Evolutionary conservation across 805 yeast genomes (phyloP).

Genomic region (Sungouiozyma ichnusensis): DNA sequence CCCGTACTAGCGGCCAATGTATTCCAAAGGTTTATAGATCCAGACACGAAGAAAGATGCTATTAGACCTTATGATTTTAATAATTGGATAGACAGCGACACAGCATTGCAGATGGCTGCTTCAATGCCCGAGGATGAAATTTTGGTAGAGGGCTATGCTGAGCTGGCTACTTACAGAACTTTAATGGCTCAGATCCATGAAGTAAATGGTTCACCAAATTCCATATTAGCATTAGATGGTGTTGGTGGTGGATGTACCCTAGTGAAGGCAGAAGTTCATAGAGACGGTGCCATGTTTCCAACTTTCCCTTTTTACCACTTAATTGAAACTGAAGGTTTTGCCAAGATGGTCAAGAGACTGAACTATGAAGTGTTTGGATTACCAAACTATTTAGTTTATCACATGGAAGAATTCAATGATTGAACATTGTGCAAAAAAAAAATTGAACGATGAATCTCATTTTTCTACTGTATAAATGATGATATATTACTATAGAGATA

Average conservation of each 20-base stretch:
- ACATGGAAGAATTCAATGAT: conserved; percentile 57
- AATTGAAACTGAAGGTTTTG: conserved; percentile 97
- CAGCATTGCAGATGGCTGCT: conserved; percentile 66
- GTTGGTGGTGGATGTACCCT: conserved; percentile 96
- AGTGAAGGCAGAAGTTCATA: conserved; percentile 94
- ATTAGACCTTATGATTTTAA: conserved; percentile 91
- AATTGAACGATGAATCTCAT: background rate
- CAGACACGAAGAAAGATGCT: conserved; percentile 41
- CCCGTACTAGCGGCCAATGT: conserved; percentile 90
- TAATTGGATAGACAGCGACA: conserved; percentile 86
- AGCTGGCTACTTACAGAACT: conserved; percentile 87
- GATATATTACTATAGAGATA: background rate
- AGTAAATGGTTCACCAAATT: conserved; percentile 45
- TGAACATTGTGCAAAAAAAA: background rate
- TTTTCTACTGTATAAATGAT: background rate
- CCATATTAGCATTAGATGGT: conserved; percentile 85
- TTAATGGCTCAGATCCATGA: conserved; percentile 86
- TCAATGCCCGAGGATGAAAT: conserved; percentile 78
- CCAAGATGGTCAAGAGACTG: conserved; percentile 92
- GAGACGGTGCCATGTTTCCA: conserved; percentile 99
- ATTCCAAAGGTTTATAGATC: conserved; percentile 68
- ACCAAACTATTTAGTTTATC: conserved; percentile 90
- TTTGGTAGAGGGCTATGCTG: conserved; percentile 88
- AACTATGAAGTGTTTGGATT: conserved; percentile 87
- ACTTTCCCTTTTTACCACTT: conserved; percentile 94